Evolutionary conservation across 228 moss, liverwort and hornwort genomes (phyloP), one percentile per base, ranked within the genome.

Genomic region (Sphagnum fallax): DNA sequence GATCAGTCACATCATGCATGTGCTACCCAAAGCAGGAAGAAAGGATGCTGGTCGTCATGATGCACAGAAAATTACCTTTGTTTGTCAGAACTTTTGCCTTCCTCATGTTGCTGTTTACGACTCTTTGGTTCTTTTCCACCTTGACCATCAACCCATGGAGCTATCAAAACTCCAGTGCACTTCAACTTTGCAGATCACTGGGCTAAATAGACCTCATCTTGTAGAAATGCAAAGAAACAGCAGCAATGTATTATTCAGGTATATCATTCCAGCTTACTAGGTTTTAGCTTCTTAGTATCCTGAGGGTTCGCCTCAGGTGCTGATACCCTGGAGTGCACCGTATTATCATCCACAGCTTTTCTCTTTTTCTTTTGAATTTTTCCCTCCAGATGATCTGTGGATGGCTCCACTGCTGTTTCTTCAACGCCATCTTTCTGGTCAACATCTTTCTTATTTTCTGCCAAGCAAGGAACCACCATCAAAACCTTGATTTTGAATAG

Each of bases 31-130:
- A 32, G 32, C 32, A 32, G 32, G 32, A 32, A 32, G 32, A 32
- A 32, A 32, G 32, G 32, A 32, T 32, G 32, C 32, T 2, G 32
- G 32, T 32, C 2, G 0, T 32, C 32, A 32, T 32, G 32, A 32
- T 32, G 32, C 32, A 32, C 32, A 32, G 32, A 32, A 32, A 32
- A 52, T 82, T 64, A 88, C 88, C 80, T 84, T 64, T 88, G 88
- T 60, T 69, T 80, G 55, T 82, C 82, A 16, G 88, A 88, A 48
- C 75, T 75, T 52, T 67, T 80, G 4, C 84, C 87, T 52, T 81
- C 84, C 74, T 84, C 87, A 62, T 81, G 77, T n/a, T 76, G 69
- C 50, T 79, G 87, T 68, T 77, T 87, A 67, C 72, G 79, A 55
- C 11, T 64, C 14, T 4, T 16, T 10, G 13, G 9, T 32, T 53